A percentile compares a stretch with the other conserved stretches of the same genome.
phyloP scores from a whole-genome alignment of 225 moss, liverwort and hornwort species.

The Antitrichia curtipendula region DNA sequence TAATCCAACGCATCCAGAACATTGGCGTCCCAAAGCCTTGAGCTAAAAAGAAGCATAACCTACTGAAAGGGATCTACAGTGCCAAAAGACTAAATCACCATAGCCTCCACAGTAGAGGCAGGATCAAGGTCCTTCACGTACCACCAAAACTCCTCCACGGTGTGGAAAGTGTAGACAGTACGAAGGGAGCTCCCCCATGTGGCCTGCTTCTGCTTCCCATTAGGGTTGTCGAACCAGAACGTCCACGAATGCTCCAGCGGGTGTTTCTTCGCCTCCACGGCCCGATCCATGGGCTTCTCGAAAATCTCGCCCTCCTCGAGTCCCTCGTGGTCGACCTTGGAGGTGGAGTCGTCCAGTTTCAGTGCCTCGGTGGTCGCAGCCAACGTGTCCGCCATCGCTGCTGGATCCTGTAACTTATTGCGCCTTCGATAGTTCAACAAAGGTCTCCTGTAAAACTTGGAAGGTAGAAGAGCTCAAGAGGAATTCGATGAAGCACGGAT shows the following conservation, averaged over 20 bases:
- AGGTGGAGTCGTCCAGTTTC: constrained; percentile 7
- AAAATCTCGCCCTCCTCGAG: constrained; percentile 35
- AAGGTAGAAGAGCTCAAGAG: too few species aligned
- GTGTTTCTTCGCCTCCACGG: constrained; percentile 45
- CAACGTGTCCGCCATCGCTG: constrained; percentile 28
- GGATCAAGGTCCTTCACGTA: not conserved
- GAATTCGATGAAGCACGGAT: not conserved
- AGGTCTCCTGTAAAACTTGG: not conserved
- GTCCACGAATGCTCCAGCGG: constrained; percentile 84
- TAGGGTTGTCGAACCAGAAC: constrained; percentile 90
- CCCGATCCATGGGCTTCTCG: constrained; percentile 3
- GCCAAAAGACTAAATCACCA: not conserved
- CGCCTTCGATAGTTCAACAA: not conserved
- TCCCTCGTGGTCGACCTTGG: constrained; percentile 9
- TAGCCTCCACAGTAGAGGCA: not conserved
- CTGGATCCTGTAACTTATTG: not conserved
- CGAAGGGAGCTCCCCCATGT: constrained; percentile 85
- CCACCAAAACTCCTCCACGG: constrained; percentile 97
- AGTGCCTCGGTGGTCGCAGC: constrained; percentile 17
- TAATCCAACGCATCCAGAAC: not conserved
- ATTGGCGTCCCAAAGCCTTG: not conserved
- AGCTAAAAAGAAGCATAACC: not conserved
- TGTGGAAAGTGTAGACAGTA: constrained; percentile 67
- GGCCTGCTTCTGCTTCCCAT: constrained; percentile 75
- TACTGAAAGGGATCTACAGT: not conserved